phyloP scores from a whole-genome alignment of 2,329 filamentous ascomycete species.

The Diaporthe ilicicola region DNA sequence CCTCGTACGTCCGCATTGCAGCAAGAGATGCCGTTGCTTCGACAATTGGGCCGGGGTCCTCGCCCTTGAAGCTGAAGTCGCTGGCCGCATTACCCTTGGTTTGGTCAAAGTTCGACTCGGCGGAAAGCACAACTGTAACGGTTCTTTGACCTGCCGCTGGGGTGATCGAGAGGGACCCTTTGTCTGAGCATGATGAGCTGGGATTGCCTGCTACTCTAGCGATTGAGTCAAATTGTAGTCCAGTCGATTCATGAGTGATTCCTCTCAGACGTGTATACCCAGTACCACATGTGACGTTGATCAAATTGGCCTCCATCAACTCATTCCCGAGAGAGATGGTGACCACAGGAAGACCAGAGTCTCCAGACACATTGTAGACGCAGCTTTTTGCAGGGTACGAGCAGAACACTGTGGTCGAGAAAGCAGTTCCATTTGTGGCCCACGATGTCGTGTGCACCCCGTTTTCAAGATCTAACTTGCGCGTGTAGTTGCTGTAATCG shows the following conservation, averaged over 20 bases:
- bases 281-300: constrained; percentile 44
- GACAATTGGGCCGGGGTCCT: constrained; percentile 52
- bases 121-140: constrained; percentile 52
- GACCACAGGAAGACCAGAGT: constrained; percentile 48
- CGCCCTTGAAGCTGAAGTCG: constrained; percentile 57
- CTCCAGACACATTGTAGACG: constrained; percentile 35
- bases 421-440: constrained; percentile 43
- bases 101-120: constrained; percentile 59
- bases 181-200: constrained; percentile 21
- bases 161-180: constrained; percentile 42
- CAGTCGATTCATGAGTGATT: constrained; percentile 51
- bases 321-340: constrained; percentile 52
- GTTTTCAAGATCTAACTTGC: constrained; percentile 52
- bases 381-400: constrained; percentile 50
- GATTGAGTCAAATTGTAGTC: constrained; percentile 53
- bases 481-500: constrained; percentile 46
- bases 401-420: constrained; percentile 52
- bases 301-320: constrained; percentile 33
- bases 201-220: constrained; percentile 40
- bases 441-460: constrained; percentile 49
- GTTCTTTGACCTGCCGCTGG: constrained; percentile 36
- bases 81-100: constrained; percentile 53
- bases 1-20: constrained; percentile 41
- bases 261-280: constrained; percentile 45
- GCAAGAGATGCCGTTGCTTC: constrained; percentile 45